Base-by-base conservation (phyloP, 2,329 filamentous ascomycete genomes). In the Phyllosticta citribraziliensis region DNA sequence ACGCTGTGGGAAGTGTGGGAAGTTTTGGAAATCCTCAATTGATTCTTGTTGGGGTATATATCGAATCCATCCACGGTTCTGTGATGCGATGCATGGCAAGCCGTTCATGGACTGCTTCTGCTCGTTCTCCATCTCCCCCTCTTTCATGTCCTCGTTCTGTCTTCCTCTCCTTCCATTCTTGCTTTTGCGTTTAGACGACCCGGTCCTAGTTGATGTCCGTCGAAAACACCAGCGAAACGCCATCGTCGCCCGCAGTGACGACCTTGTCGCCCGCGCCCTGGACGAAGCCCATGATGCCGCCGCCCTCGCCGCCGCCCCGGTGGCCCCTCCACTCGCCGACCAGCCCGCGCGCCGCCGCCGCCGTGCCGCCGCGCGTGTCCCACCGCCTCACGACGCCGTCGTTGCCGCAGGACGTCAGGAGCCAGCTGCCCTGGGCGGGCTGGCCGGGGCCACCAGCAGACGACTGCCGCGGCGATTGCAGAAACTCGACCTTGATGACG, bases 401-500 rank as follows among this genome's bases (percentile, higher is more conserved):
- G 81, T 97, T 90, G 9, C 94, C 94, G 66, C 87, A 92, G 65
- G 85, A 90, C 1, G 93, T 97, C 58, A 97, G 78, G 64, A 95
- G 70, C 86, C 84, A 93, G n/a, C 69, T 68, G 4, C 73, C 72
- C 2, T 70, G 55, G 40, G 66, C 67, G 63, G 57, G 68, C 5
- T 4, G 69, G 66, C 72, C 71, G 10, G 61, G 52, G 12, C 40
- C 55, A 5, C 63, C 53, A 17, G 50, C n/a, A n/a, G n/a, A n/a
- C n/a, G n/a, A 20, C 14, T 27, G 52, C 17, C 47, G 12, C 1
- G 70, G 70, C 54, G 73, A 66, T 70, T 79, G 79, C 62, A 96
- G 83, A 69, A 96, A 99, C 63, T 97, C 91, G 4, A 97, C 85
- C 75, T 95, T 93, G 64, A 97, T 93, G 20, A 99, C 90, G 1